phyloP scores from a whole-genome alignment of 1,139 yeast genomes.

The Candida buenavistaensis region DNA sequence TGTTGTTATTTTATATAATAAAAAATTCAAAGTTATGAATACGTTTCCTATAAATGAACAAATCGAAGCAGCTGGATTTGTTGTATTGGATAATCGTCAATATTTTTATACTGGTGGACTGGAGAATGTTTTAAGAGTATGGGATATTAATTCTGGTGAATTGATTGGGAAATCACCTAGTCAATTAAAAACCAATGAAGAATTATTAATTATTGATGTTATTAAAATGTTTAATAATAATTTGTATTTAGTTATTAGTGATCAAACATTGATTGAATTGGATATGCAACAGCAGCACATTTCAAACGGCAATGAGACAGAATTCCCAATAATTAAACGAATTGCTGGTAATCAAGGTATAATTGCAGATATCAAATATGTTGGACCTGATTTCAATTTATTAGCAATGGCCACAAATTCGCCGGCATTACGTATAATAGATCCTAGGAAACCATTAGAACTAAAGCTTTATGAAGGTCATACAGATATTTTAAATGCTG shows the following conservation, averaged over 20 bases:
- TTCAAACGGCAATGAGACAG: too few species aligned
- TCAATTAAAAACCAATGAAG: constrained; percentile 64
- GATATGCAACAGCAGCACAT: too few species aligned
- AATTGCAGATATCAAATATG: constrained; percentile 81
- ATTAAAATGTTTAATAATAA: constrained; percentile 28
- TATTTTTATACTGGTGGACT: constrained; percentile 80
- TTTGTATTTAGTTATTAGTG: constrained; percentile 61
- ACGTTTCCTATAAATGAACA: constrained; percentile 76
- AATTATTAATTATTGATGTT: constrained; percentile 64
- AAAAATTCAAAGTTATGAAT: constrained; percentile 54
- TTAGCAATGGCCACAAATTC: constrained; percentile 92
- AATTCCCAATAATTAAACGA: constrained; percentile 47
- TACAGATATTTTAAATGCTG: constrained; percentile 75
- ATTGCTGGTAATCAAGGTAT: constrained; percentile 96
- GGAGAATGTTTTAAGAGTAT: constrained; percentile 60
- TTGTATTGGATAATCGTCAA: constrained; percentile 33
- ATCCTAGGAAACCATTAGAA: constrained; percentile 57
- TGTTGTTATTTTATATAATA: constrained; percentile 64
- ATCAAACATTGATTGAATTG: constrained; percentile 72
- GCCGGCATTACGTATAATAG: constrained; percentile 78
- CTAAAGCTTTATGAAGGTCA: constrained; percentile 76
- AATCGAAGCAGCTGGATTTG: constrained; percentile 79
- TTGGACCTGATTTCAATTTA: constrained; percentile 57
- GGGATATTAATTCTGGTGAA: constrained; percentile 47
- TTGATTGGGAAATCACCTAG: constrained; percentile 46